A percentile compares a stretch with the other conserved stretches of the same genome.
These are phyloP conservation scores for Lodderomyces metapsilosis DNA, from an alignment of 1,139 yeast genomes.

Conservation along the genomic window DNA sequence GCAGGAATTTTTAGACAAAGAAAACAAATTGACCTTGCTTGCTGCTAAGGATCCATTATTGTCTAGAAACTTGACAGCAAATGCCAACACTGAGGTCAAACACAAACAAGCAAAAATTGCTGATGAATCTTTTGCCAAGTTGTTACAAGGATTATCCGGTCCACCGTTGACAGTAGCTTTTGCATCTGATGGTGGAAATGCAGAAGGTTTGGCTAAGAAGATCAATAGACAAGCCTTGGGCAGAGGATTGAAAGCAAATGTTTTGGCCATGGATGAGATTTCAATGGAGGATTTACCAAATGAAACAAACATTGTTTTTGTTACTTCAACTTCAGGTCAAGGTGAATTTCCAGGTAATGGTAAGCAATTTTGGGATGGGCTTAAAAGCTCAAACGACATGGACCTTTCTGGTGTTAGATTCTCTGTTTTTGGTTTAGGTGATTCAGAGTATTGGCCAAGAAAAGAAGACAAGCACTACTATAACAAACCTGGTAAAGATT, in stretches of 20 bases:
- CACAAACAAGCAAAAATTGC: conserved; percentile 66
- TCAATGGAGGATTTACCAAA: conserved; percentile 76
- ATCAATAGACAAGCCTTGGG: conserved; percentile 81
- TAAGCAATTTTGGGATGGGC: conserved; percentile 82
- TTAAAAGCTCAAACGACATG: conserved; percentile 67
- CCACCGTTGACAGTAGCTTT: conserved; percentile 89
- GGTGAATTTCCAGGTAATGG: conserved; percentile 98
- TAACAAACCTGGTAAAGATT: conserved; percentile 86
- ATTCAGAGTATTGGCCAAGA: conserved; percentile 95
- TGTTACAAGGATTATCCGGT: conserved; percentile 85
- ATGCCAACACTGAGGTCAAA: conserved; percentile 59
- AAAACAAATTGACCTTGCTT: conserved; percentile 78
- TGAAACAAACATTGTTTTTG: conserved; percentile 78
- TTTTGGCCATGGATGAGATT: conserved; percentile 81
- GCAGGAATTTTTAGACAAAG: conserved; percentile 80
- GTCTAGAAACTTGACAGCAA: conserved; percentile 67
- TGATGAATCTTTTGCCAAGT: conserved; percentile 70
- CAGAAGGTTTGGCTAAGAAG: conserved; percentile 79
- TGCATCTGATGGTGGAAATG: conserved; percentile 96
- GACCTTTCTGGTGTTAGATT: conserved; percentile 70
- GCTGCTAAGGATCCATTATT: conserved; percentile 71
- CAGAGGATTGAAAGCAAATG: conserved; percentile 79
- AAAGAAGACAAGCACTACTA: conserved; percentile 92
- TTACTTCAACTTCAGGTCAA: conserved; percentile 93
- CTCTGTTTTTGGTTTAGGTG: conserved; percentile 90